Percentiles rank a stretch among this genome's conserved stretches.
These are phyloP conservation scores for Strobilomyces confusus DNA, from an alignment of 768 basidiomycete species.

Conservation along the genomic window DNA sequence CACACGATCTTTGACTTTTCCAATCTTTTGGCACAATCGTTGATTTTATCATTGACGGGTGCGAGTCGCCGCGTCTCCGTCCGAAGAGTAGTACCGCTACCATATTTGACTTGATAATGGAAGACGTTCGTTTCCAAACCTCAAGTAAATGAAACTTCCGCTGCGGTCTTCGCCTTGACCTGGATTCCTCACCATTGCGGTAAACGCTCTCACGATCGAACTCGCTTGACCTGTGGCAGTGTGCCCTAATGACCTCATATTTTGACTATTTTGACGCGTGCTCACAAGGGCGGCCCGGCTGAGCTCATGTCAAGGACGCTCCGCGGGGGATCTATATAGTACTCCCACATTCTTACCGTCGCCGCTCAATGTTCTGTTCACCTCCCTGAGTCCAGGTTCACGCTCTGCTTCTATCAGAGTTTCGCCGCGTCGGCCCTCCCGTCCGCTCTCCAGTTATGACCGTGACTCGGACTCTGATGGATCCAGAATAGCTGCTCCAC, in stretches of 20 bases:
- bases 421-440: neutral
- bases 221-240: too few relatives aligned
- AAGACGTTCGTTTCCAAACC: neutral
- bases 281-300: too few relatives aligned
- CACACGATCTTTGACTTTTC: neutral
- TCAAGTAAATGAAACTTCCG: too few relatives aligned
- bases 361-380: neutral
- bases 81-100: neutral
- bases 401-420: neutral
- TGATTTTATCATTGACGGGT: neutral
- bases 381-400: neutral
- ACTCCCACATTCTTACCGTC: neutral
- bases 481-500: slow-evolving; percentile 1
- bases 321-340: too few relatives aligned
- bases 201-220: too few relatives aligned
- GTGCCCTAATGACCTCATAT: too few relatives aligned
- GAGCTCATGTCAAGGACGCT: neutral
- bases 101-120: neutral
- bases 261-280: too few relatives aligned
- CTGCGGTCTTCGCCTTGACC: too few relatives aligned
- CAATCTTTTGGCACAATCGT: neutral
- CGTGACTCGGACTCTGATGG: neutral
- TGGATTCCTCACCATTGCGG: too few relatives aligned
- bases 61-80: neutral
- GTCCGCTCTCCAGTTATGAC: neutral